phyloP scores from a whole-genome alignment of 1,284 basidiomycete species.

The Papiliotrema fonsecae region DNA sequence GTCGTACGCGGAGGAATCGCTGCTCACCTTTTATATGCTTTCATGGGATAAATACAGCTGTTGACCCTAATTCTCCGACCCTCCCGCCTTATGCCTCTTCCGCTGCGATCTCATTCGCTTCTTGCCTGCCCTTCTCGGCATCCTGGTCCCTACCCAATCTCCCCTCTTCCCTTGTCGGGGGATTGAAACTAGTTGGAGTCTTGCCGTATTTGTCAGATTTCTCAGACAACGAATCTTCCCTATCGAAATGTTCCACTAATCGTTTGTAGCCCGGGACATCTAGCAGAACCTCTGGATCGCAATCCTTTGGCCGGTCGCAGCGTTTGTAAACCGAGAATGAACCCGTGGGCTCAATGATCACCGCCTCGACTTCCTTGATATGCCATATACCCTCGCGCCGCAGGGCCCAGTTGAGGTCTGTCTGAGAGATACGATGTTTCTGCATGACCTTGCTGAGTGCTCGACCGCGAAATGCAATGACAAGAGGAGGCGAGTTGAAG shows the following conservation, averaged over 20 bases:
- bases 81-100: background rate
- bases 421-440: slow-evolving; percentile 11
- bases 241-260: background rate
- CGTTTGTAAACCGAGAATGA: slow-evolving; percentile 16
- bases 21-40: no score
- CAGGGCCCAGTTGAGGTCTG: slow-evolving; percentile 16
- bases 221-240: no score
- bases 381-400: slow-evolving; percentile 10
- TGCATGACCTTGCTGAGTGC: slow-evolving; percentile 14
- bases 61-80: no score
- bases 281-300: slow-evolving; percentile 1
- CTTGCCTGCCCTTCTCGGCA: background rate
- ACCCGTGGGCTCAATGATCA: slow-evolving; percentile 18
- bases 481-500: slow-evolving; percentile 13
- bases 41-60: no score
- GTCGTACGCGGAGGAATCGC: no score
- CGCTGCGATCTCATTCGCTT: background rate
- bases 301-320: slow-evolving; percentile 9
- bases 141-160: background rate
- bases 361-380: slow-evolving; percentile 15
- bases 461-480: slow-evolving; percentile 19
- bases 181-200: background rate
- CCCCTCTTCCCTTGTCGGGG: background rate
- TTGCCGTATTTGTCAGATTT: background rate
- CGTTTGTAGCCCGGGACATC: slow-evolving; percentile 5